These are phyloP conservation scores for Podaxis rugospora DNA, from an alignment of 768 basidiomycete species.

Conservation along the genomic window DNA sequence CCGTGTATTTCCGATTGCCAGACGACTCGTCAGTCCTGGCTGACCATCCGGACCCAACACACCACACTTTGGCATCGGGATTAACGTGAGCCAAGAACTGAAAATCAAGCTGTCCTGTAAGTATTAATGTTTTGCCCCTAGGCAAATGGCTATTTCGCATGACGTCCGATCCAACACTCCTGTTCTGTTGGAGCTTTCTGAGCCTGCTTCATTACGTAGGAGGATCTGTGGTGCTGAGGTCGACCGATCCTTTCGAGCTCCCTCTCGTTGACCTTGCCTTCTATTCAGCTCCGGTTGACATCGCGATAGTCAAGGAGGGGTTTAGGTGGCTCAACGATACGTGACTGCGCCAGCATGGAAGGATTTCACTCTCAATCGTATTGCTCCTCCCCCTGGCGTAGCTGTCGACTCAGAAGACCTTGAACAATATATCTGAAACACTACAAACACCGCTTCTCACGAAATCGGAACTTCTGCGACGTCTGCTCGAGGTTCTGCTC, in stretches of 20 bases:
- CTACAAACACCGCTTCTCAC: constrained; percentile 14
- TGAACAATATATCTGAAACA: constrained; percentile 12
- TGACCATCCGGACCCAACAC: constrained; percentile 10
- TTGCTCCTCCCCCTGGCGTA: constrained; percentile 10
- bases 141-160: constrained; percentile 4
- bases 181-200: background rate
- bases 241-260: constrained; percentile 11
- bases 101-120: too few species aligned
- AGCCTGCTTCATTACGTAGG: constrained; percentile 5
- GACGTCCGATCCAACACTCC: background rate
- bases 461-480: constrained; percentile 19
- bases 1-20: constrained; percentile 4
- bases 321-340: constrained; percentile 10
- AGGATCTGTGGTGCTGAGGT: constrained; percentile 12
- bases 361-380: constrained; percentile 5
- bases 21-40: background rate
- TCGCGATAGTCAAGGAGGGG: constrained; percentile 11
- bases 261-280: constrained; percentile 13
- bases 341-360: constrained; percentile 13
- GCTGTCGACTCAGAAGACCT: constrained; percentile 12
- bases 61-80: constrained; percentile 10
- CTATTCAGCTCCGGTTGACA: constrained; percentile 12
- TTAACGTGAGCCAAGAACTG: background rate
- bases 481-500: constrained; percentile 16
- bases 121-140: background rate